Percentiles rank a stretch among this genome's conserved stretches.
phyloP scores from a whole-genome alignment of 2,329 filamentous ascomycete species.

The Verticillium nonalfalfae region DNA sequence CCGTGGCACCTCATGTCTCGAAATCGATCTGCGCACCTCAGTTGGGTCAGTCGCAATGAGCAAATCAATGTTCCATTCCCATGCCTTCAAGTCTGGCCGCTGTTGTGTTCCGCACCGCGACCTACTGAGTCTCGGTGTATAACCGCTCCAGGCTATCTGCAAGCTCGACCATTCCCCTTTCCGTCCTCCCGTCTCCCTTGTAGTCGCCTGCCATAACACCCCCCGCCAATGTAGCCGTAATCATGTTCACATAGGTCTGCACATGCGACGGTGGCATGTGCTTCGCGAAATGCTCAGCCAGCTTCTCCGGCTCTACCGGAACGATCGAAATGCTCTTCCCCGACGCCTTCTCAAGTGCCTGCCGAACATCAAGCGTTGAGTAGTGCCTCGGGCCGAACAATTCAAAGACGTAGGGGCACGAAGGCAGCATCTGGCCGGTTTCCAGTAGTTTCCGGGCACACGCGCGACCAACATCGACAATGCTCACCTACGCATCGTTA shows the following conservation, averaged over 20 bases:
- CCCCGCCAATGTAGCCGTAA: constrained; percentile 13
- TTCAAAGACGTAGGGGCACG: constrained; percentile 13
- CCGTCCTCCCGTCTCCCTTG: constrained; percentile 14
- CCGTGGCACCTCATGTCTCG: too few relatives aligned
- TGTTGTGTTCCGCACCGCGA: too few relatives aligned
- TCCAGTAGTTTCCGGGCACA: constrained; percentile 17
- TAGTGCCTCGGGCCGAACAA: constrained; percentile 21
- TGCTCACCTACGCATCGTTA: constrained; percentile 16
- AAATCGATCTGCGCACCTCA: too few relatives aligned
- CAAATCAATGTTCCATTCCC: too few relatives aligned
- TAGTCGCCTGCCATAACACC: constrained; percentile 18
- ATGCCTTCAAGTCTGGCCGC: too few relatives aligned
- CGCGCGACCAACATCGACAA: constrained; percentile 19
- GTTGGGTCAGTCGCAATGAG: too few relatives aligned
- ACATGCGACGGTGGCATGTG: constrained; percentile 13
- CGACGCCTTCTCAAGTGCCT: constrained; percentile 17
- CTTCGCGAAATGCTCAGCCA: constrained; percentile 16
- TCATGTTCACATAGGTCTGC: constrained; percentile 6
- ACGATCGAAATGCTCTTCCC: constrained; percentile 17
- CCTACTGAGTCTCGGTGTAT: not conserved
- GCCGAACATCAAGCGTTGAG: constrained; percentile 19
- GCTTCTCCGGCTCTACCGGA: constrained; percentile 14
- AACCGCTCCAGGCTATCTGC: constrained; percentile 15
- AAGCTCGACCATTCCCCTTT: constrained; percentile 18
- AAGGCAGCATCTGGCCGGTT: not conserved